These are phyloP conservation scores for Mucor plumbeus DNA, from an alignment of 371 early-diverging fungal species.

Conservation along the genomic window DNA sequence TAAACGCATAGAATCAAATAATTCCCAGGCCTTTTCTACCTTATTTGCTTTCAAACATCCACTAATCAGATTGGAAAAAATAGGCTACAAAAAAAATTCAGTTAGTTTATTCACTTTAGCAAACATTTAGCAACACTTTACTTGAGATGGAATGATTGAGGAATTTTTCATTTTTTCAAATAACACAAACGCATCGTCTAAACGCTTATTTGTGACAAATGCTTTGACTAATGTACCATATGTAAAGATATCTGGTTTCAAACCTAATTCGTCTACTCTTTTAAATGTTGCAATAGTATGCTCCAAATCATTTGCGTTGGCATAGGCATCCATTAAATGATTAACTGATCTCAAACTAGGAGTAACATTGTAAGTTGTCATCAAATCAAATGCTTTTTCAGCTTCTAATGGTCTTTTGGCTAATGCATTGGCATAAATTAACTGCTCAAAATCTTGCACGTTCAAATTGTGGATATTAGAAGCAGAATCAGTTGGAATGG, in stretches of 20 bases:
- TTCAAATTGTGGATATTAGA: constrained; percentile 5
- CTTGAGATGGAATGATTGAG: constrained; percentile 52
- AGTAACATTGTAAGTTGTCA: constrained; percentile 63
- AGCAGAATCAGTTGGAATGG: not conserved
- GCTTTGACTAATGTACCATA: constrained; percentile 79
- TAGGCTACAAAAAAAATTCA: constrained; percentile 36
- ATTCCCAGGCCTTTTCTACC: constrained; percentile 82
- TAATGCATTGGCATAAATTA: constrained; percentile 78
- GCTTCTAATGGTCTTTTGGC: constrained; percentile 72
- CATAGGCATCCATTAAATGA: constrained; percentile 83
- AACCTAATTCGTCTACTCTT: constrained; percentile 42
- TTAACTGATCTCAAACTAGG: constrained; percentile 75
- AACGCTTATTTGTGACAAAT: constrained; percentile 56
- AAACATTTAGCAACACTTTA: not conserved
- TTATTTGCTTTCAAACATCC: constrained; percentile 79
- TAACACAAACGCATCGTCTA: constrained; percentile 76
- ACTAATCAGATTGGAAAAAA: constrained; percentile 82
- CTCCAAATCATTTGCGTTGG: constrained; percentile 68
- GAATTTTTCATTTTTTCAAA: constrained; percentile 74
- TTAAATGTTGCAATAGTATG: constrained; percentile 64
- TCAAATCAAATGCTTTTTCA: constrained; percentile 70
- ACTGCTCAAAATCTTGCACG: constrained; percentile 37
- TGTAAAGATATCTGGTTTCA: constrained; percentile 67
- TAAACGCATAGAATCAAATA: constrained; percentile 89
- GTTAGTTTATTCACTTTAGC: too few relatives aligned